Evolutionary conservation across 306 rosid genomes (phyloP).

Genomic region (Abrus pulchellus): DNA sequence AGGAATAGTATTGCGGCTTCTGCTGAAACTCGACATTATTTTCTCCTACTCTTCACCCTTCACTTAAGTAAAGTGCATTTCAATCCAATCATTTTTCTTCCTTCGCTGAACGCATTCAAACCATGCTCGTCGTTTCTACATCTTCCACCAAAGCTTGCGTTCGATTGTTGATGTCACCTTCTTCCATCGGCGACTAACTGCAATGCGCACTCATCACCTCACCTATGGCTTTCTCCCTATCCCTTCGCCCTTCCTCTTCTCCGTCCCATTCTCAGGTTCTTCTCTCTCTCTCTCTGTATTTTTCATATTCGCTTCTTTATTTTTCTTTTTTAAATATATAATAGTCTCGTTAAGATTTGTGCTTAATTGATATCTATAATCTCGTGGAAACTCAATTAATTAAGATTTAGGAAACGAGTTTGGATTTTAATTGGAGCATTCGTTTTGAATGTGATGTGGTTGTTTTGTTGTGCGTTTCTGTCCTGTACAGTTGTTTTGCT

Average conservation of each 20-base stretch:
- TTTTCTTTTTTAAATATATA: background rate
- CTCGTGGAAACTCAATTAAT: background rate
- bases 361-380: background rate
- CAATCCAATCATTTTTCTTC: background rate
- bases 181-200: slow-evolving; percentile 43
- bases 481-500: slow-evolving; percentile 66
- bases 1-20: too few relatives aligned
- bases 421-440: background rate
- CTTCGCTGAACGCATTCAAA: background rate
- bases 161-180: background rate
- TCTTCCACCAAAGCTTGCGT: background rate
- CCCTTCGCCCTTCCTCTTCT: slow-evolving; percentile 62
- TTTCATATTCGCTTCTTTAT: background rate
- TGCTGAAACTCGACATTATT: background rate
- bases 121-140: background rate
- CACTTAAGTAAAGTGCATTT: too few relatives aligned
- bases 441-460: slow-evolving; percentile 25
- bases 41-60: background rate
- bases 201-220: slow-evolving; percentile 48
- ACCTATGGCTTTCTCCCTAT: slow-evolving; percentile 72
- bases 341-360: background rate
- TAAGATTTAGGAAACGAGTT: background rate
- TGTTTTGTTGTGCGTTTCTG: slow-evolving; percentile 17
- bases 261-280: slow-evolving; percentile 49
- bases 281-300: background rate